Evolutionary conservation across 129 eudicot genomes (phyloP).

Genomic region (Logfia minima): DNA sequence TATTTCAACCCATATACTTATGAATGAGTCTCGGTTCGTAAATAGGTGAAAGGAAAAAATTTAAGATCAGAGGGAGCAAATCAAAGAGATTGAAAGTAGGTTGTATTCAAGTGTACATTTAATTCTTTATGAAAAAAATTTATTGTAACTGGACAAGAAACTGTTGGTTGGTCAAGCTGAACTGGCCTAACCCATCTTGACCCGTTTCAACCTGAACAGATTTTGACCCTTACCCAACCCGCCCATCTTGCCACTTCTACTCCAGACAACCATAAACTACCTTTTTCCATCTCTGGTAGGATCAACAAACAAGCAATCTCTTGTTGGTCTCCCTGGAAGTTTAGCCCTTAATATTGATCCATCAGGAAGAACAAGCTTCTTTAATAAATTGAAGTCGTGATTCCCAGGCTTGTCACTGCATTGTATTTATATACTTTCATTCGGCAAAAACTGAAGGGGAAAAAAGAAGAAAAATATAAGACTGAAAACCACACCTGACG

Average conservation of each 20-base stretch:
- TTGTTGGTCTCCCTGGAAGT: slow-evolving; percentile 90
- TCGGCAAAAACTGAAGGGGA: background rate
- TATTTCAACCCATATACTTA: background rate
- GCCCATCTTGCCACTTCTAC: background rate
- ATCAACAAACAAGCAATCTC: slow-evolving; percentile 87
- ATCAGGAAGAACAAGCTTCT: slow-evolving; percentile 87
- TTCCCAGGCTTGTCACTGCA: slow-evolving; percentile 96
- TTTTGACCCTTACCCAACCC: background rate
- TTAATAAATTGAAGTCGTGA: slow-evolving; percentile 73
- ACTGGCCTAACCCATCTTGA: background rate
- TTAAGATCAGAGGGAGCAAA: background rate
- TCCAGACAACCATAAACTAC: slow-evolving; percentile 27
- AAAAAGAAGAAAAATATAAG: background rate
- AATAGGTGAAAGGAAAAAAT: background rate
- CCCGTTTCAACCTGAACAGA: background rate
- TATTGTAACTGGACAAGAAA: background rate
- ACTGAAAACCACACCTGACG: slow-evolving; percentile 56
- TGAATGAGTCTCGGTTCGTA: background rate
- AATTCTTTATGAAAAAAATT: too few species aligned
- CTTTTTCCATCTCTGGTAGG: slow-evolving; percentile 85
- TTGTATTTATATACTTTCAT: slow-evolving; percentile 5
- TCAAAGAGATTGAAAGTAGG: background rate
- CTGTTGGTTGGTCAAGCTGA: background rate
- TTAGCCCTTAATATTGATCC: slow-evolving; percentile 87
- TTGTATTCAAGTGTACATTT: background rate